phyloP scores from a whole-genome alignment of 1,284 basidiomycete genomes.

The Boletus subluridellus region DNA sequence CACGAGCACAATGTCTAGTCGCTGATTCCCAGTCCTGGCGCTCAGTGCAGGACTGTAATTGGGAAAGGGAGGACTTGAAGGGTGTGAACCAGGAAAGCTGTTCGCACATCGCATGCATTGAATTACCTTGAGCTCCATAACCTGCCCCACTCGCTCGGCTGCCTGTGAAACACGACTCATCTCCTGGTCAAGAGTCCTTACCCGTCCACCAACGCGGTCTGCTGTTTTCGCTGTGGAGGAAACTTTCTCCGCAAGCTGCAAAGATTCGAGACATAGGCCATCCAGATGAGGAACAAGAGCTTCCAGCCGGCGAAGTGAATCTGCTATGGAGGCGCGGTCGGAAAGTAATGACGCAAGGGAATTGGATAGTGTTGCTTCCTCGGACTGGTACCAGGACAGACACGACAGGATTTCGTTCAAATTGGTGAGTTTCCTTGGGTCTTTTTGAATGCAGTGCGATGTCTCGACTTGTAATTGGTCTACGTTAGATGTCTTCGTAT shows the following conservation, averaged over 20 bases:
- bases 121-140: conserved; percentile 84
- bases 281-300: conserved; percentile 64
- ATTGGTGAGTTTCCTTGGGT: conserved; percentile 56
- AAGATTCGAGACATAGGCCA: conserved; percentile 60
- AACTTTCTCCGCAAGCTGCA: conserved; percentile 55
- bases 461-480: conserved; percentile 13
- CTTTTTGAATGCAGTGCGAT: conserved; percentile 18
- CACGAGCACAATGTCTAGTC: conserved; percentile 83
- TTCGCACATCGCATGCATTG: background rate
- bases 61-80: conserved; percentile 70
- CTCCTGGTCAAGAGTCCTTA: conserved; percentile 85
- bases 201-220: conserved; percentile 85
- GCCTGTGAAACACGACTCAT: conserved; percentile 85
- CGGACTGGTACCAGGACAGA: conserved; percentile 71
- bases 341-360: conserved; percentile 74
- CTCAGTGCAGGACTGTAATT: conserved; percentile 76
- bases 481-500: conserved; percentile 7
- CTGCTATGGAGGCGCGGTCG: conserved; percentile 62
- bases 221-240: conserved; percentile 77
- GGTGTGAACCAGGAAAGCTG: conserved; percentile 12
- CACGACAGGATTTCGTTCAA: conserved; percentile 67
- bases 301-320: conserved; percentile 63
- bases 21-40: conserved; percentile 94
- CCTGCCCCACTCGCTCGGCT: conserved; percentile 78
- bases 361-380: conserved; percentile 74